Conservation (phyloP, 2,329 filamentous ascomycete genomes). For the Dendryphion nanum region DNA sequence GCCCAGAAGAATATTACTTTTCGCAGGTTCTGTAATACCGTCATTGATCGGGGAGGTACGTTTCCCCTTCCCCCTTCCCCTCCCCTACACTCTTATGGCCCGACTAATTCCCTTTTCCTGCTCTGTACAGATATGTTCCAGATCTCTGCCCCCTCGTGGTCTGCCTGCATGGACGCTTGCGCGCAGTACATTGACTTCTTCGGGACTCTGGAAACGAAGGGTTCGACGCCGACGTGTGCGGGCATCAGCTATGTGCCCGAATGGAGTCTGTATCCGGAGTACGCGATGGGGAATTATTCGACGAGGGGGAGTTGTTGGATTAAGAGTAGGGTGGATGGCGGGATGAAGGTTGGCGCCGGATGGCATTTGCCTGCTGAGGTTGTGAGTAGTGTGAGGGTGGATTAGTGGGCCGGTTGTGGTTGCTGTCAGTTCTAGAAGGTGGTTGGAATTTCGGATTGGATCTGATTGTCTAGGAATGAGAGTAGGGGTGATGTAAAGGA, state of each 20-base stretch:
- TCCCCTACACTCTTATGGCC: no score
- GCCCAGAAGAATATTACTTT: neutral
- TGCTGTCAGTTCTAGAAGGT: no score
- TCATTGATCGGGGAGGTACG: no score
- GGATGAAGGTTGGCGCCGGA: neutral
- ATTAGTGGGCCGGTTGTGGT: no score
- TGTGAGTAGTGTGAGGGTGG: neutral
- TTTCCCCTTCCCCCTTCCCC: no score
- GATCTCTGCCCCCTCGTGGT: slow-evolving; percentile 2
- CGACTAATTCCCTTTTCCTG: no score
- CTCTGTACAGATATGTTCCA: slow-evolving; percentile 7
- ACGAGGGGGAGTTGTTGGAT: slow-evolving; percentile 4
- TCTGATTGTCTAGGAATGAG: no score
- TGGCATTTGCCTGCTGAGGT: slow-evolving; percentile 1
- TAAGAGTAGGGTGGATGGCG: slow-evolving; percentile 1
- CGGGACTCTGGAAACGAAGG: neutral
- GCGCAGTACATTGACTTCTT: slow-evolving; percentile 4
- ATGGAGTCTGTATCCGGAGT: slow-evolving; percentile 2
- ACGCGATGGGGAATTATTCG: slow-evolving; percentile 2
- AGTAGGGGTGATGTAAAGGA: no score
- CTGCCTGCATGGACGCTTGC: slow-evolving; percentile 6
- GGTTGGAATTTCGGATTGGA: no score
- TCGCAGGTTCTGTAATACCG: neutral
- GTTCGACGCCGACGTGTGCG: neutral
- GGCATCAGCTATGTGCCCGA: slow-evolving; percentile 4